Evolutionary conservation across 2,329 filamentous ascomycete genomes (phyloP).

Genomic region (Aspergillus terreus): DNA sequence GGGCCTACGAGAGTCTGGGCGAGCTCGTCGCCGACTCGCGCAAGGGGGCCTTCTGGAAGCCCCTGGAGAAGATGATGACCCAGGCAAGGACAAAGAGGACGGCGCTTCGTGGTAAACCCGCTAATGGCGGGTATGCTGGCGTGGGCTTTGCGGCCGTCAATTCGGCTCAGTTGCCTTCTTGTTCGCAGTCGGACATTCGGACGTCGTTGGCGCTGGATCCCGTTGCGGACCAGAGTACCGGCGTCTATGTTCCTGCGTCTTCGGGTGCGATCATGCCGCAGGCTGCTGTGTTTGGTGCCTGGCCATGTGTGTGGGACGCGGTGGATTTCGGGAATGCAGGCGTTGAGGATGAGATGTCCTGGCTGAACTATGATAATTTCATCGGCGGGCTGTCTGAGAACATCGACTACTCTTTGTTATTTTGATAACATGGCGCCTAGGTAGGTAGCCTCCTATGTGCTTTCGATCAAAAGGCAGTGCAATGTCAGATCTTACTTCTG

Average conservation of each 20-base stretch:
- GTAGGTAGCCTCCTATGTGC: neutral
- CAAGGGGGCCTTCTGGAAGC: constrained; percentile 28
- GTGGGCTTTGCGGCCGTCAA: neutral
- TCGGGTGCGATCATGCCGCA: constrained; percentile 1
- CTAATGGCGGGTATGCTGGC: constrained; percentile 1
- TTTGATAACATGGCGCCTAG: neutral
- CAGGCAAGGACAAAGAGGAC: constrained; percentile 18
- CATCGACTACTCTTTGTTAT: constrained; percentile 19
- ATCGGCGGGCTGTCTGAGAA: constrained; percentile 24
- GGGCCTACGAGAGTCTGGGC: constrained; percentile 21
- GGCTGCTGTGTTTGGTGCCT: constrained; percentile 7
- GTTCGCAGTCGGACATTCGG: neutral
- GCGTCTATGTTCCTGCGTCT: neutral
- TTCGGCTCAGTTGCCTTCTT: constrained; percentile 1
- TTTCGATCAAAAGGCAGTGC: no score
- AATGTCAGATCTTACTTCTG: no score
- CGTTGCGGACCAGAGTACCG: neutral
- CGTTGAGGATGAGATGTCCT: constrained; percentile 16
- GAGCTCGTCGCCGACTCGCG: constrained; percentile 23
- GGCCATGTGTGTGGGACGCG: constrained; percentile 24
- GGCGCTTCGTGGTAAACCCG: neutral
- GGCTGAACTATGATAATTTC: constrained; percentile 27
- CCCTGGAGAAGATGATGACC: constrained; percentile 27
- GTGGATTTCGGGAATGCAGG: constrained; percentile 16
- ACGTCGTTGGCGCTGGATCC: neutral